Evolutionary conservation across 75 land plant genomes (phyloP).

Genomic region (Gnetum montanum): DNA sequence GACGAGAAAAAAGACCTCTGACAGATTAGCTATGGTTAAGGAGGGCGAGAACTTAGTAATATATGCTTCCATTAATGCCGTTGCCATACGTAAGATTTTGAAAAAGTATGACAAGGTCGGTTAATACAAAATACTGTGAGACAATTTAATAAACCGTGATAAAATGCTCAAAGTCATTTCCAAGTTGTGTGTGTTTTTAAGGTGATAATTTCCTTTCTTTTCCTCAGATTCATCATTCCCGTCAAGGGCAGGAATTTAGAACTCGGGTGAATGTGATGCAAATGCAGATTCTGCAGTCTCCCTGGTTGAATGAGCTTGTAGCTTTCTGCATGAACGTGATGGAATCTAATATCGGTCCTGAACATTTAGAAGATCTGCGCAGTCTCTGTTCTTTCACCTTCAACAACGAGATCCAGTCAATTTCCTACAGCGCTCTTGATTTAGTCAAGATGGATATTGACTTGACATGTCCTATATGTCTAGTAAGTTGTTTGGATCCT

Average conservation of each 20-base stretch:
- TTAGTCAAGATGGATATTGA: slow-evolving; percentile 51
- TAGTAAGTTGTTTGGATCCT: slow-evolving; percentile 16
- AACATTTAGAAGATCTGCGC: slow-evolving; percentile 13
- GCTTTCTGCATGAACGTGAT: slow-evolving; percentile 71
- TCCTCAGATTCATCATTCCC: slow-evolving; percentile 63
- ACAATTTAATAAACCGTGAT: too few relatives aligned
- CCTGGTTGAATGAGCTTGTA: slow-evolving; percentile 79
- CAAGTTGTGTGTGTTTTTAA: too few relatives aligned
- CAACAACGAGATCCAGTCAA: slow-evolving; percentile 43
- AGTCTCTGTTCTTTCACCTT: slow-evolving; percentile 46
- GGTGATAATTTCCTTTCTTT: not conserved
- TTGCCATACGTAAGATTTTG: slow-evolving; percentile 79
- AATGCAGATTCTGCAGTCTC: slow-evolving; percentile 72
- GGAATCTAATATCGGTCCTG: slow-evolving; percentile 10
- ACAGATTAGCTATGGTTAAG: slow-evolving; percentile 39
- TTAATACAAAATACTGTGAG: not conserved
- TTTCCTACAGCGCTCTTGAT: slow-evolving; percentile 60
- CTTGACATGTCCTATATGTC: slow-evolving; percentile 64
- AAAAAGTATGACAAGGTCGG: slow-evolving; percentile 95
- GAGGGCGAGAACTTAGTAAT: slow-evolving; percentile 67
- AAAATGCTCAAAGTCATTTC: too few relatives aligned
- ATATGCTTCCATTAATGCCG: slow-evolving; percentile 78
- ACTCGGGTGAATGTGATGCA: slow-evolving; percentile 56
- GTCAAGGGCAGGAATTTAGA: slow-evolving; percentile 65
- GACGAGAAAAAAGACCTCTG: slow-evolving; percentile 14